phyloP scores from a whole-genome alignment of 1,284 basidiomycete species.

The Ustilago sp. region DNA sequence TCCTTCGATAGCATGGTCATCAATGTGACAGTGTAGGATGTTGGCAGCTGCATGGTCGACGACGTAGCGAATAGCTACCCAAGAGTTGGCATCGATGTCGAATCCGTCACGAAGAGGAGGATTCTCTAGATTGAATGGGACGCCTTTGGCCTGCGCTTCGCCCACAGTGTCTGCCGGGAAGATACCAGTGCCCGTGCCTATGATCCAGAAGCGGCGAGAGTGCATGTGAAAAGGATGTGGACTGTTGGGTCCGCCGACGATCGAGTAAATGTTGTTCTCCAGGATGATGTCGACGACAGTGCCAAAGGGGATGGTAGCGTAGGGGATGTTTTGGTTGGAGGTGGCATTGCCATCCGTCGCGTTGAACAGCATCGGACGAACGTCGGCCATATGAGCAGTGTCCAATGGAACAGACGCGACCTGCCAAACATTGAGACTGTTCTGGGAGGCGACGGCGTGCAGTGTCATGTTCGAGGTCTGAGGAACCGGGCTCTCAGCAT shows the following conservation, averaged over 20 bases:
- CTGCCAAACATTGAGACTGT: conserved; percentile 57
- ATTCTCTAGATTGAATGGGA: conserved; percentile 37
- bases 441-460: conserved; percentile 53
- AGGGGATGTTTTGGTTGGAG: conserved; percentile 40
- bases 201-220: conserved; percentile 53
- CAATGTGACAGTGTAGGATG: conserved; percentile 56
- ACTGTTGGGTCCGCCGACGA: conserved; percentile 51
- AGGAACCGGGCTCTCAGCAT: conserved; percentile 30
- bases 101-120: conserved; percentile 55
- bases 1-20: conserved; percentile 53
- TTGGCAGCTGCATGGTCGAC: conserved; percentile 52
- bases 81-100: conserved; percentile 50
- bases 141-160: conserved; percentile 30
- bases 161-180: conserved; percentile 46
- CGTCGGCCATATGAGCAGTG: conserved; percentile 46
- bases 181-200: conserved; percentile 35
- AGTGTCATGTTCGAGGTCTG: conserved; percentile 45
- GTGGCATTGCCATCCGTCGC: conserved; percentile 33
- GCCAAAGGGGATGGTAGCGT: conserved; percentile 39
- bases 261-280: conserved; percentile 54
- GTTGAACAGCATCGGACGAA: conserved; percentile 51
- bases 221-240: conserved; percentile 59
- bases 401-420: conserved; percentile 45
- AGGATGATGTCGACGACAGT: conserved; percentile 53
- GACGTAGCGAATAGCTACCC: conserved; percentile 51